A percentile compares a stretch with the other conserved stretches of the same genome.
Conservation (phyloP, 2,329 filamentous ascomycete genomes). For the Emydomyces testavorans region DNA sequence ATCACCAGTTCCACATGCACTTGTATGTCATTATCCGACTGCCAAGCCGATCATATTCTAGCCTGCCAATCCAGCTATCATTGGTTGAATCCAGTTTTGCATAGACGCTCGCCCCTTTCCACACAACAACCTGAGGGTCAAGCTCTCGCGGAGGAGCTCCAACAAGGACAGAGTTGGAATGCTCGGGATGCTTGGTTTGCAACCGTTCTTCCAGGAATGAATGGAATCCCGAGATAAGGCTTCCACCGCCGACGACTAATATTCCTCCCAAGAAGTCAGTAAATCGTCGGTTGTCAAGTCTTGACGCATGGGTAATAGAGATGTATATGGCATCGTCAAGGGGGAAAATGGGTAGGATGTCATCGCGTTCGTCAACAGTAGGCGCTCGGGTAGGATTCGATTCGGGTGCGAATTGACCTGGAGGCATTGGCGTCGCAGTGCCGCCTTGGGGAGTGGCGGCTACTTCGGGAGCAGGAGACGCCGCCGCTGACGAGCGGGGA, state of each 20-base stretch:
- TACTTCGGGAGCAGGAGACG: constrained; percentile 69
- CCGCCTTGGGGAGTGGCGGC: constrained; percentile 54
- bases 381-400: constrained; percentile 17
- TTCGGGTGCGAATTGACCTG: constrained; percentile 14
- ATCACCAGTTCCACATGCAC: constrained; percentile 50
- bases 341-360: constrained; percentile 67
- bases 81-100: constrained; percentile 75
- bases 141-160: constrained; percentile 73
- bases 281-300: constrained; percentile 82
- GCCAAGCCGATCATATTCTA: constrained; percentile 81
- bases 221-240: constrained; percentile 68
- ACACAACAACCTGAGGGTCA: constrained; percentile 92
- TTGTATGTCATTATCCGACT: constrained; percentile 75
- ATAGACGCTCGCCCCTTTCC: constrained; percentile 97
- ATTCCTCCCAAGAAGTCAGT: constrained; percentile 81
- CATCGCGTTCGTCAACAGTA: constrained; percentile 55
- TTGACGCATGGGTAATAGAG: constrained; percentile 75
- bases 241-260: constrained; percentile 79
- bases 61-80: constrained; percentile 82
- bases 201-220: constrained; percentile 73
- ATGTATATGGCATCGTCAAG: constrained; percentile 84
- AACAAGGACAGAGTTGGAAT: constrained; percentile 55
- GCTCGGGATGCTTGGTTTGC: constrained; percentile 51
- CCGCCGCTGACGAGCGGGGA: constrained; percentile 73
- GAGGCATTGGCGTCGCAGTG: constrained; percentile 32